These are phyloP conservation scores for Micromonas pusilla DNA, from an alignment of 139 green algal species.

Conservation along the genomic window DNA sequence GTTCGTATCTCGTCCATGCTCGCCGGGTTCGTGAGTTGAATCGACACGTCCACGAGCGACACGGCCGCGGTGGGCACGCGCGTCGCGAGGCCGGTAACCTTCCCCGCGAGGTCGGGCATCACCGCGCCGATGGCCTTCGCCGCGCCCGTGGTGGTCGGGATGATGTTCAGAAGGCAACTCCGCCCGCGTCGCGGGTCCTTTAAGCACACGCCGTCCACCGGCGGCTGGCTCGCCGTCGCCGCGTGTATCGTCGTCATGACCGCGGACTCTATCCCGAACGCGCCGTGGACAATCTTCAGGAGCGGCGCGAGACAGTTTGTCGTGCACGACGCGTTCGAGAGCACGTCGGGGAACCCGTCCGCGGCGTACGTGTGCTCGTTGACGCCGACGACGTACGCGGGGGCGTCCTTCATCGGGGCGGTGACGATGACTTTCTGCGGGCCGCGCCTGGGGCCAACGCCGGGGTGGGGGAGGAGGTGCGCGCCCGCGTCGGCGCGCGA, in stretches of 20 bases:
- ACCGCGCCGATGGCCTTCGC: constrained; percentile 83
- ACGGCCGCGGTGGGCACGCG: constrained; percentile 91
- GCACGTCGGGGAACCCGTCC: constrained; percentile 54
- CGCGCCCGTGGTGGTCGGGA: constrained; percentile 90
- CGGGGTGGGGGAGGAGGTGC: no score
- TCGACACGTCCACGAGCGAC: constrained; percentile 92
- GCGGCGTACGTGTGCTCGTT: constrained; percentile 80
- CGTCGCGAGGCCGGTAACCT: constrained; percentile 98
- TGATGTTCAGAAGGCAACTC: constrained; percentile 86
- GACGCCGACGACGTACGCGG: constrained; percentile 94
- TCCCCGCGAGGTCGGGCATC: constrained; percentile 90
- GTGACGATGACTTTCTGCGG: constrained; percentile 94
- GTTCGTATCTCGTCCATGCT: constrained; percentile 88
- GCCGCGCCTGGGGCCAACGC: constrained; percentile 69
- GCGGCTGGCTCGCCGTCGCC: constrained; percentile 94
- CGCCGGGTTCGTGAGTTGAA: constrained; percentile 72
- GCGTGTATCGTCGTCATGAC: constrained; percentile 95
- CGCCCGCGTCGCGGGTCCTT: constrained; percentile 96
- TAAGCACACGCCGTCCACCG: constrained; percentile 86
- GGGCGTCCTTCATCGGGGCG: constrained; percentile 76
- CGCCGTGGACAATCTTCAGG: constrained; percentile 72
- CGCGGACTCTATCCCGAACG: constrained; percentile 50
- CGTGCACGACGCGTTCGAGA: constrained; percentile 81
- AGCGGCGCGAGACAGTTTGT: constrained; percentile 95
- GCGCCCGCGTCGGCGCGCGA: constrained; percentile 64